phyloP scores from a whole-genome alignment of 345 rosid species.

The Laguncularia racemosa region DNA sequence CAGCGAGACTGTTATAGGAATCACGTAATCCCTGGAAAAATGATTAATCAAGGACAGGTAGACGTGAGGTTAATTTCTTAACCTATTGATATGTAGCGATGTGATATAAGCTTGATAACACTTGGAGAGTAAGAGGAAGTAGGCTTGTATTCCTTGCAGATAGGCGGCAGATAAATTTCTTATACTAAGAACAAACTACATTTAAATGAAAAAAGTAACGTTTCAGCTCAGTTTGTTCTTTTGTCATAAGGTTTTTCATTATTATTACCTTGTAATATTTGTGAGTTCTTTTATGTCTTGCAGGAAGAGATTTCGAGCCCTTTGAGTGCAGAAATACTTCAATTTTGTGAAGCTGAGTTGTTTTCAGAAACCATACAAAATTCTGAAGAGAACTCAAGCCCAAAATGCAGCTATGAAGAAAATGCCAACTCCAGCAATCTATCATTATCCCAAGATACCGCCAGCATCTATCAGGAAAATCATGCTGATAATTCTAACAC shows the following conservation, averaged over 20 bases:
- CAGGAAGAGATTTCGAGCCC: slow-evolving; percentile 87
- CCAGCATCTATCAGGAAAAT: slow-evolving; percentile 26
- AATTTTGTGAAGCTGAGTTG: slow-evolving; percentile 54
- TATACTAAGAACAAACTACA: no score
- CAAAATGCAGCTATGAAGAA: slow-evolving; percentile 54
- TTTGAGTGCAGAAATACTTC: slow-evolving; percentile 53
- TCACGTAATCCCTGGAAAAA: no score
- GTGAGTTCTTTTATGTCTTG: neutral
- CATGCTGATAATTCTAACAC: slow-evolving; percentile 13
- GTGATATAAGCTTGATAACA: no score
- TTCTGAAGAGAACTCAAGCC: slow-evolving; percentile 56
- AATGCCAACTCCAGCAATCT: slow-evolving; percentile 32
- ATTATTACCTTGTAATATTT: neutral
- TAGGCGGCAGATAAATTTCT: no score
- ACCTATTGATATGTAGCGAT: no score
- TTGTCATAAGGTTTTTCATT: slow-evolving; percentile 6
- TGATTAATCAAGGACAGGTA: no score
- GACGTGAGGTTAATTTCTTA: no score
- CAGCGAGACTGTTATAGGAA: no score
- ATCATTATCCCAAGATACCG: slow-evolving; percentile 21
- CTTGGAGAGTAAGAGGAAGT: no score
- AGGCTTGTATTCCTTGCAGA: no score
- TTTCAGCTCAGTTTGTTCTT: neutral
- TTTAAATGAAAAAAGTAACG: neutral
- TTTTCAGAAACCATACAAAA: slow-evolving; percentile 57